Base-by-base conservation (phyloP, 2,329 filamentous ascomycete genomes). In the Calonectria crousiana region DNA sequence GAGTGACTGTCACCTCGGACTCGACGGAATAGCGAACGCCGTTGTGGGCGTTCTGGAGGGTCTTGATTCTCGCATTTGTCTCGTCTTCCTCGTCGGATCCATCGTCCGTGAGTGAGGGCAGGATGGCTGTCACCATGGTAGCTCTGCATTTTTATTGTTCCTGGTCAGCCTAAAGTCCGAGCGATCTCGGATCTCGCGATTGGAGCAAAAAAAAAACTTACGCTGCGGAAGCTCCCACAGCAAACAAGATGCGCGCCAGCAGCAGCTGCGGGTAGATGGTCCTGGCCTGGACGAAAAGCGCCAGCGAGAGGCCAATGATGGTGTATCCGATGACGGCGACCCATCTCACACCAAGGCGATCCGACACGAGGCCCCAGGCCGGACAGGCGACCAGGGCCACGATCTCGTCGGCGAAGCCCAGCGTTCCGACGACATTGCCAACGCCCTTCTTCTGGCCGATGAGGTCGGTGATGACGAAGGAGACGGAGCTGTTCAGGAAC, bases 41-140 rank as follows among this genome's bases (percentile, higher is more conserved):
- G 80, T 91, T 87, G 60, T 92, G 87, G 28, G 88, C 80, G 58
- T 83, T 85, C 58, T 85, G 84, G 9, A 83, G 76, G 16, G 83
- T 81, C 78, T 87, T 87, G 41, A 80, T 82, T 44, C 79, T 74
- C 44, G 79, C 79, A 23, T 77, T 75, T 4, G 72, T n/a, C 16
- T 79, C 71, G 78, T 81, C 75, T 73, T 78, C 81, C 49, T 72
- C 77, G 2, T 80, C 76, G 49, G 81, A 82, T 49, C 82, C 85
- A 38, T 91, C 90, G 75, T 90, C 89, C 6, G 91, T 92, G 77
- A 93, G 85, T 14, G 90, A 93, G 1, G 97, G 97, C 30, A 99
- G 88, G 58, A 98, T 95, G 4, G 97, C 97, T 11, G 97, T 98
- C 26, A 99, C 97, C 97, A 99, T 99, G 1, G 97, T 98, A 18